Percentiles rank a stretch among this genome's conserved stretches.
These are phyloP conservation scores for Termitomyces titanicus DNA, from an alignment of 768 basidiomycete genomes.

Conservation along the genomic window DNA sequence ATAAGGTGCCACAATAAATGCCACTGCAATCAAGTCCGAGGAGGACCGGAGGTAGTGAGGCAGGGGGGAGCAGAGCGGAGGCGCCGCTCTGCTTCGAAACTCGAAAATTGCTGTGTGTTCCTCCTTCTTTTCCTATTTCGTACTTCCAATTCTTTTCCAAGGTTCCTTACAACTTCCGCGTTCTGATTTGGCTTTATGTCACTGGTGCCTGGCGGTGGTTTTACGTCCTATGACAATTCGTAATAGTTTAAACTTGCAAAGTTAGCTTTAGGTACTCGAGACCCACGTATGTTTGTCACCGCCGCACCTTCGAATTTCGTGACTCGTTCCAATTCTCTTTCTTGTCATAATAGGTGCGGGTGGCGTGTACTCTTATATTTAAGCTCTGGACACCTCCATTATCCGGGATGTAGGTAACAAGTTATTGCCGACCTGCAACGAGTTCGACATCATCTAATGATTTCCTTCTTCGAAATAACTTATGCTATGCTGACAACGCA, in stretches of 20 bases:
- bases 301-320: not conserved
- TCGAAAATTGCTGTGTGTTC: not conserved
- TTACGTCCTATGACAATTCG: not conserved
- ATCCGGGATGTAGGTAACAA: not conserved
- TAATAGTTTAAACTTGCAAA: not conserved
- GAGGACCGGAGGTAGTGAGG: not conserved
- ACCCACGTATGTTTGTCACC: not conserved
- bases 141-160: not conserved
- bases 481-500: not conserved
- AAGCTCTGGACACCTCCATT: not conserved
- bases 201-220: not conserved
- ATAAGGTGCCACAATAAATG: not conserved
- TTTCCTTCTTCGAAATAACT: not conserved
- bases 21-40: not conserved
- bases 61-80: not conserved
- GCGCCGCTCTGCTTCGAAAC: not conserved
- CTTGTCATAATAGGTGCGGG: not conserved
- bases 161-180: not conserved
- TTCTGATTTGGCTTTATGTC: slow-evolving; percentile 1
- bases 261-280: not conserved
- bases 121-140: not conserved
- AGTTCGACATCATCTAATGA: not conserved
- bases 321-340: not conserved
- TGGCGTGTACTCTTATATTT: not conserved
- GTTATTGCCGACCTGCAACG: not conserved